Base-by-base conservation (phyloP, 345 rosid species). In the Fremontodendron californicum region DNA sequence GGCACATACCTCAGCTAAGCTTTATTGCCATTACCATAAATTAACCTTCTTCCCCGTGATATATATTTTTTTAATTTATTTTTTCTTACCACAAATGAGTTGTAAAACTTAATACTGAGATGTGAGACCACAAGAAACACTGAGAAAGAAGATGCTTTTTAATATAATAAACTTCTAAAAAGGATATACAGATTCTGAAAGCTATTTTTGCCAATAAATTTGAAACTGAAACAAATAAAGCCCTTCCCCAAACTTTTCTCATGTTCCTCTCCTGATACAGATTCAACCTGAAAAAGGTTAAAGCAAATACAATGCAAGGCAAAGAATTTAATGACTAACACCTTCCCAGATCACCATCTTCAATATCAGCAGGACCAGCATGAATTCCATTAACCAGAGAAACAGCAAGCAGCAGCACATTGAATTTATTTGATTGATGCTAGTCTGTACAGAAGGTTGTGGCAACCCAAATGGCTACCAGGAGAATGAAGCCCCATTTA, bases 391-490 rank as follows among this genome's bases (percentile, higher is more conserved):
- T 31, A 25, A 42, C 40, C 55, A 25, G 55, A 43, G 45, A 67
- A 74, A 57, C 9, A 61, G 40, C 67, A 62, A 61, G 40, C 67
- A 62, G 71, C 82, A 27, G 80, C 52, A 55, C 12, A 42, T 74
- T 75, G 27, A 48, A 58, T 70, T 81, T 78, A 77, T 74, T 76
- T 77, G 74, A 75, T 76, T 77, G 74, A 75, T 39, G 77, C 78
- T 75, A 40, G 77, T 69, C 79, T 82, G 82, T 77, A 83, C 84
- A 82, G 80, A 67, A 72, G 67, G 62, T 45, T 35, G 29, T 58
- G 37, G 33, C 23, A 19, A 58, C 73, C 64, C 31, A 62, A 29
- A 75, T 13, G 40, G 58, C 29, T 43, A 73, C 31, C 23, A 12
- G 19, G 80, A 74, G 55, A 75, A 16, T 12, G 13, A 23, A 73